Conservation (phyloP, 2,329 filamentous ascomycete genomes). For the Colletotrichum incanum region DNA sequence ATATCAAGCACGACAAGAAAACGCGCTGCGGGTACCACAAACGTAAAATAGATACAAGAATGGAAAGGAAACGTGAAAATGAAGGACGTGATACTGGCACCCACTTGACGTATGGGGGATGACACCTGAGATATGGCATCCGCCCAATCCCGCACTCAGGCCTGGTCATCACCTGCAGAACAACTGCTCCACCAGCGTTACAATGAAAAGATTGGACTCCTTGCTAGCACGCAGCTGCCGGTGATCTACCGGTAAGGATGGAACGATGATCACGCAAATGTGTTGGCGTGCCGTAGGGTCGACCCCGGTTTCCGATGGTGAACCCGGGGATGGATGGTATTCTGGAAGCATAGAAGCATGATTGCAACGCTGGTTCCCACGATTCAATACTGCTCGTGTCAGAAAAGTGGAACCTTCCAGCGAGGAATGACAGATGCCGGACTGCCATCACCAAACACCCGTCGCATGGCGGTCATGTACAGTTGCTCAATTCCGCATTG, state of each 20-base stretch:
- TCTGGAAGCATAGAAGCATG: conserved; percentile 24
- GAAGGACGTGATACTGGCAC: conserved; percentile 1
- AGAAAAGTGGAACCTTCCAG: conserved; percentile 24
- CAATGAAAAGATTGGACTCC: neutral
- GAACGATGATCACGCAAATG: conserved; percentile 34
- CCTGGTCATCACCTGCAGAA: neutral
- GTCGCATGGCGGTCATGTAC: conserved; percentile 15
- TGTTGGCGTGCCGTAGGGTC: neutral
- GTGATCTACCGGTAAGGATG: conserved; percentile 33
- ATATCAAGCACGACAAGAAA: neutral
- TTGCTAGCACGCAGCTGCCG: neutral
- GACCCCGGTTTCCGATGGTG: conserved; percentile 2
- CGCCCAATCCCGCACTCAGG: neutral
- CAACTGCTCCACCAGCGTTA: neutral
- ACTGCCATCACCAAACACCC: conserved; percentile 8
- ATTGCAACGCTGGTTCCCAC: neutral
- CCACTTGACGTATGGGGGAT: conserved; percentile 20
- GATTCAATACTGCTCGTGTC: conserved; percentile 14
- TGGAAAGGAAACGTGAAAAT: neutral
- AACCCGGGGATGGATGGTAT: conserved; percentile 16
- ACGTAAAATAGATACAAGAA: conserved; percentile 21
- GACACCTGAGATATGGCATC: conserved; percentile 29
- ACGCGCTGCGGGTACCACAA: conserved; percentile 3
- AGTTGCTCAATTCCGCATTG: neutral
- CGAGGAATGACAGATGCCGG: conserved; percentile 20